Percentiles rank a stretch among this genome's conserved stretches.
Evolutionary conservation across 2,329 filamentous ascomycete species (phyloP).

Genomic region (Aspergillus tanneri): DNA sequence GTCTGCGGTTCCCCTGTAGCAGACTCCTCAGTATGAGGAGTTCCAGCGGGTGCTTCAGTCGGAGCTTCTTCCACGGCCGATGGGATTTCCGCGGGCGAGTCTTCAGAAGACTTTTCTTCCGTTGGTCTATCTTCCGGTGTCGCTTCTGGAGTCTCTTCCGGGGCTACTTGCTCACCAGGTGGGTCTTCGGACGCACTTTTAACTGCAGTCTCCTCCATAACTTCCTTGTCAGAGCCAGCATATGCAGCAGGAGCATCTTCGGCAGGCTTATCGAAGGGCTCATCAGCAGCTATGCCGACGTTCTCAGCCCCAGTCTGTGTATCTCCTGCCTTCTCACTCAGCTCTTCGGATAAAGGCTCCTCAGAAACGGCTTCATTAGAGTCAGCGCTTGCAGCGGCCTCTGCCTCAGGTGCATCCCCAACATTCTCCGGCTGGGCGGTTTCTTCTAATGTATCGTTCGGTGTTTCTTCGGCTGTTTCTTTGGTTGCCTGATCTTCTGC

Average conservation of each 20-base stretch:
- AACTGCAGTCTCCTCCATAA: constrained; percentile 12
- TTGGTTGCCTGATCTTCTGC: constrained; percentile 3
- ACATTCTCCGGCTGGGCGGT: neutral
- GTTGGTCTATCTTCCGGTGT: constrained; percentile 1
- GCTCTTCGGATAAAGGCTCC: constrained; percentile 2
- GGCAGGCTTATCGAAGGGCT: neutral
- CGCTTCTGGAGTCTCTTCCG: constrained; percentile 13
- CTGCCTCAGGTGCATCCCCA: neutral
- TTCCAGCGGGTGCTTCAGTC: constrained; percentile 5
- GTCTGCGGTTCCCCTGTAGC: neutral
- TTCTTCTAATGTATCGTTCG: constrained; percentile 12
- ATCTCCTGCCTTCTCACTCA: neutral
- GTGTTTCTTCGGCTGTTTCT: constrained; percentile 14
- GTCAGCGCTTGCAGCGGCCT: neutral
- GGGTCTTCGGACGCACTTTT: constrained; percentile 11
- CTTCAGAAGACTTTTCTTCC: constrained; percentile 6
- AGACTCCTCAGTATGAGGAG: constrained; percentile 3
- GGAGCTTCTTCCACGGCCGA: constrained; percentile 17
- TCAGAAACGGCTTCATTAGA: constrained; percentile 10
- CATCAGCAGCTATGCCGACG: constrained; percentile 15
- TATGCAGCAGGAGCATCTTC: constrained; percentile 9
- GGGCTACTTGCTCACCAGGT: constrained; percentile 18
- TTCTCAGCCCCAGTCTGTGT: constrained; percentile 1
- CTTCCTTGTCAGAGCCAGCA: neutral
- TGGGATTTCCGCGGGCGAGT: constrained; percentile 18